A percentile compares a stretch with the other conserved stretches of the same genome.
Conservation (phyloP, 345 rosid species). For the Eucalyptus curtisii region DNA sequence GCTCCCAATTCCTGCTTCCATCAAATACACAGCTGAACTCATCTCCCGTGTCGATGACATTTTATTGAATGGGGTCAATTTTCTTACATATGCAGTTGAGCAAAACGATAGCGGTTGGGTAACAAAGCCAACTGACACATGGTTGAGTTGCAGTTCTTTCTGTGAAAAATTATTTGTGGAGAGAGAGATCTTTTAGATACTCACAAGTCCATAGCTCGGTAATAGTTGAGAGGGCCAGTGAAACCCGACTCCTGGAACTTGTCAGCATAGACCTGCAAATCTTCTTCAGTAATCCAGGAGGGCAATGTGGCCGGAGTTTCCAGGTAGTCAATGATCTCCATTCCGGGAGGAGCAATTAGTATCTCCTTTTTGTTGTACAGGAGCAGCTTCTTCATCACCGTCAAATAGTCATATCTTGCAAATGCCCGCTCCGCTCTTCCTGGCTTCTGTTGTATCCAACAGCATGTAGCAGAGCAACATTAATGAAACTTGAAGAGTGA, state of each 20-base stretch:
- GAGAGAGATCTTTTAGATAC: neutral
- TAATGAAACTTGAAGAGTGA: neutral
- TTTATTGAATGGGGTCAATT: neutral
- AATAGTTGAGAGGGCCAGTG: conserved; percentile 76
- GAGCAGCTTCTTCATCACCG: conserved; percentile 45
- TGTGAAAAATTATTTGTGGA: neutral
- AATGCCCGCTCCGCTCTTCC: conserved; percentile 70
- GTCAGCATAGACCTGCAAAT: conserved; percentile 24
- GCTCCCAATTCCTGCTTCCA: conserved; percentile 54
- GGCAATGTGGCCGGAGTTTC: conserved; percentile 30
- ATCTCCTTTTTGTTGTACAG: conserved; percentile 43
- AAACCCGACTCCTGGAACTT: conserved; percentile 56
- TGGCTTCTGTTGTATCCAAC: conserved; percentile 22
- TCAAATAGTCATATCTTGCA: conserved; percentile 42
- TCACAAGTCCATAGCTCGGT: conserved; percentile 53
- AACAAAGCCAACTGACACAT: neutral
- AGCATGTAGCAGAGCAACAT: neutral
- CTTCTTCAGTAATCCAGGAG: conserved; percentile 59
- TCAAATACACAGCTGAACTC: neutral
- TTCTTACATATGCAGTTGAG: neutral
- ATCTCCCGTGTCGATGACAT: neutral
- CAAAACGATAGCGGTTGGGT: neutral
- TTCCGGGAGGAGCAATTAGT: conserved; percentile 44
- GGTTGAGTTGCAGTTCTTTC: neutral
- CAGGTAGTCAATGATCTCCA: conserved; percentile 17